phyloP scores from a whole-genome alignment of 441 rosid genomes.

The Erodium texanum region DNA sequence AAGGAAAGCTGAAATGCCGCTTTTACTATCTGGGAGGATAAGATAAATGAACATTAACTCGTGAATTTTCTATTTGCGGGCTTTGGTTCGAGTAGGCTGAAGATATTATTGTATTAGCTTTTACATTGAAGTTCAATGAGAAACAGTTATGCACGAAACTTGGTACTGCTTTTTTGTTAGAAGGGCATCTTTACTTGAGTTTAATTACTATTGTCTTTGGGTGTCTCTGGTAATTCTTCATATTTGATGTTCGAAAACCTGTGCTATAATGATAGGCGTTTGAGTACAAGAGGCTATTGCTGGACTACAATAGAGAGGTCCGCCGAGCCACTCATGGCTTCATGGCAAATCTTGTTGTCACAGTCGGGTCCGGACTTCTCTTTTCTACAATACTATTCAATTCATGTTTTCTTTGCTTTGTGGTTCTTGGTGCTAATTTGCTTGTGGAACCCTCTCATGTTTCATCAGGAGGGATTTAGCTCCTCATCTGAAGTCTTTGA shows the following conservation, averaged over 20 bases:
- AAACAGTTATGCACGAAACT: background rate
- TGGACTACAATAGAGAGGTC: constrained; percentile 92
- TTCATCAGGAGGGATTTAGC: constrained; percentile 80
- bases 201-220: constrained; percentile 7
- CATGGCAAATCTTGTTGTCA: constrained; percentile 62
- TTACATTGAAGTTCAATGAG: background rate
- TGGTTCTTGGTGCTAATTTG: constrained; percentile 11
- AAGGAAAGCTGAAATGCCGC: no score
- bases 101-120: background rate
- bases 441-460: constrained; percentile 19
- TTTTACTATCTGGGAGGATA: no score
- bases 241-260: constrained; percentile 7
- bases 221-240: constrained; percentile 3
- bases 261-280: constrained; percentile 44
- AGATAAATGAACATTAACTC: background rate
- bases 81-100: background rate
- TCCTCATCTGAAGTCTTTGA: constrained; percentile 70
- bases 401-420: constrained; percentile 5
- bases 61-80: background rate
- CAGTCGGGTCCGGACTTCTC: constrained; percentile 57
- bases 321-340: constrained; percentile 85
- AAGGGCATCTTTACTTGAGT: background rate
- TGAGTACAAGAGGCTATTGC: constrained; percentile 77
- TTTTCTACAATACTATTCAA: background rate
- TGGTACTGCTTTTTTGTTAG: background rate